Evolutionary conservation across 768 basidiomycete genomes (phyloP).

Genomic region (Clavaria fumosa): DNA sequence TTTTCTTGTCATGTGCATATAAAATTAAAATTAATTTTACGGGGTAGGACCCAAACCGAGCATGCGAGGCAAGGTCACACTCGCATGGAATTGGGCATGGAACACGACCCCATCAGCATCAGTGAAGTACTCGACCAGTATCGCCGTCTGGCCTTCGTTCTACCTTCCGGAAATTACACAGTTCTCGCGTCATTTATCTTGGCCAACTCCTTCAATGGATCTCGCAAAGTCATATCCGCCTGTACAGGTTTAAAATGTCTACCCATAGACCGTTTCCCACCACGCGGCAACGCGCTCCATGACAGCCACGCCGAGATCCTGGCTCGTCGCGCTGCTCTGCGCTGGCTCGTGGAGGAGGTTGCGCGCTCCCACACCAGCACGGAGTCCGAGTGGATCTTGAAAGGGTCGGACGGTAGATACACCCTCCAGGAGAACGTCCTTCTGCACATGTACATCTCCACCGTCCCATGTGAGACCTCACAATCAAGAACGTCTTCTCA

Average conservation of each 20-base stretch:
- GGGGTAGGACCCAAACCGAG: no score
- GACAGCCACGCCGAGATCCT: constrained; percentile 89
- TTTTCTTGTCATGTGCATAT: no score
- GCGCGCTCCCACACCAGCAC: constrained; percentile 17
- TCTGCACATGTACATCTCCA: constrained; percentile 60
- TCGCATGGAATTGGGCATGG: no score
- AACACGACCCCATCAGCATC: no score
- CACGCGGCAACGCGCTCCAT: constrained; percentile 64
- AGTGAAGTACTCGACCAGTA: no score
- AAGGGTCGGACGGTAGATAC: constrained; percentile 25
- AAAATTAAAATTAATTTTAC: no score
- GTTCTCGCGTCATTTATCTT: constrained; percentile 45
- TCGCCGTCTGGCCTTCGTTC: not conserved
- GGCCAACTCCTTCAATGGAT: constrained; percentile 11
- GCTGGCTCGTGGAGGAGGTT: constrained; percentile 72
- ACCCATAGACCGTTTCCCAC: constrained; percentile 43
- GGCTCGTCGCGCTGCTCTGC: constrained; percentile 62
- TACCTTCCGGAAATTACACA: constrained; percentile 34
- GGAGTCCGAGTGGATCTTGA: constrained; percentile 30
- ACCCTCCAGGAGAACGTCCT: constrained; percentile 29
- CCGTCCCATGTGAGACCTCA: constrained; percentile 31
- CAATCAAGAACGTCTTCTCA: no score
- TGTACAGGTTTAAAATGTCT: constrained; percentile 82
- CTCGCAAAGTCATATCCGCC: constrained; percentile 45
- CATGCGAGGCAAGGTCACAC: no score